These are phyloP conservation scores for Zea luxurians DNA, from an alignment of 176 grass and related monocot genomes.

Conservation along the genomic window DNA sequence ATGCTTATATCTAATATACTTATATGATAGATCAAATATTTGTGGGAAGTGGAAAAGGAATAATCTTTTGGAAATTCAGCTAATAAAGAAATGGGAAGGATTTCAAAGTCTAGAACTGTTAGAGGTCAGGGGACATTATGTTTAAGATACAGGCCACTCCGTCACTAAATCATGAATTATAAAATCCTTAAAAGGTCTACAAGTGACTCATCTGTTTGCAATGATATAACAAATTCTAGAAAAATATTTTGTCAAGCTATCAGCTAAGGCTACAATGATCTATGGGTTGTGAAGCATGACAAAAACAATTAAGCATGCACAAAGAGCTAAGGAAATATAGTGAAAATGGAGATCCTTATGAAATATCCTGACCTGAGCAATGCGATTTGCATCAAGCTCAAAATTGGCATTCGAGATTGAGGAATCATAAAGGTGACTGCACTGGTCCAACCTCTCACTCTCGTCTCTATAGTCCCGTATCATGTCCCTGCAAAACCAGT, in stretches of 20 bases:
- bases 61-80: too few species aligned
- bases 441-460: constrained; percentile 92
- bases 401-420: constrained; percentile 78
- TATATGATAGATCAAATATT: too few species aligned
- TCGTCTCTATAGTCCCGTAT: constrained; percentile 83
- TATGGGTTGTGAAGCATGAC: background rate
- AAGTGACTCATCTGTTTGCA: background rate
- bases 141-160: too few species aligned
- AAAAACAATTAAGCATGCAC: constrained; percentile 22
- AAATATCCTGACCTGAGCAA: constrained; percentile 68
- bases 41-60: too few species aligned
- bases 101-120: too few species aligned
- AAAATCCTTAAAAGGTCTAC: background rate
- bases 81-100: too few species aligned
- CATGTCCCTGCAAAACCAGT: constrained; percentile 57
- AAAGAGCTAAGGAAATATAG: background rate
- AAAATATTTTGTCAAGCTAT: background rate
- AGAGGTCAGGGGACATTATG: too few species aligned
- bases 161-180: constrained; percentile 11
- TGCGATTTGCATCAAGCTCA: constrained; percentile 69
- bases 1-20: too few species aligned
- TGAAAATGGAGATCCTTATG: background rate
- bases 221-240: background rate
- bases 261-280: background rate
- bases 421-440: constrained; percentile 77